These are phyloP conservation scores for Saprolegnia diclina DNA, from an alignment of 352 stramenopile species.

Conservation along the genomic window DNA sequence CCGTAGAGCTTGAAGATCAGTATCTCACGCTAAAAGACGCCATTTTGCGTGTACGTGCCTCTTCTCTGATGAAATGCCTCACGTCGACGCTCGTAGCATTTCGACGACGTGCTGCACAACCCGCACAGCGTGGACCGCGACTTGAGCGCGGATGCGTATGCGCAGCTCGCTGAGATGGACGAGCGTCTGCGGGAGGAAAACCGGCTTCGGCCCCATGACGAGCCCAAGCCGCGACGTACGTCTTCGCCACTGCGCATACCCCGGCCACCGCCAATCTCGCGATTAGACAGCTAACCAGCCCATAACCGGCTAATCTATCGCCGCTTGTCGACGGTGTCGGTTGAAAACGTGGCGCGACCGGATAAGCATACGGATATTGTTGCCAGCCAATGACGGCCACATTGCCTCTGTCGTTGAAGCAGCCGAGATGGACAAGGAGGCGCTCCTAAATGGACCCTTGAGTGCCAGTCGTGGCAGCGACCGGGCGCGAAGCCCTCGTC, in stretches of 20 bases:
- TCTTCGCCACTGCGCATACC: neutral
- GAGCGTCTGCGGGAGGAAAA: neutral
- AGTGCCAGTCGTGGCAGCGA: neutral
- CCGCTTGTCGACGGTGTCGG: too few species aligned
- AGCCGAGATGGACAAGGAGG: constrained; percentile 4
- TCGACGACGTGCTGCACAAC: neutral
- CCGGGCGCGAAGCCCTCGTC: neutral
- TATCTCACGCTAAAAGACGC: constrained; percentile 10
- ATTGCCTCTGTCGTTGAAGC: neutral
- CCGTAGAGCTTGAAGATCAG: constrained; percentile 18
- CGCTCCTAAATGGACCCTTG: neutral
- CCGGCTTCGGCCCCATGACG: neutral
- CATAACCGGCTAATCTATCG: neutral
- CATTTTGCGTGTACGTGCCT: constrained; percentile 12
- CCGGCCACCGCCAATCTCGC: neutral
- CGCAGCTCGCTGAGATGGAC: neutral
- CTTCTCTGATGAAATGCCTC: neutral
- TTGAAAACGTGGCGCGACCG: neutral
- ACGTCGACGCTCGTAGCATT: neutral
- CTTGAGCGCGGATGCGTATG: neutral
- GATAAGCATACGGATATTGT: neutral
- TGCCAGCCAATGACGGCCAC: neutral
- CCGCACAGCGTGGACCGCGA: neutral
- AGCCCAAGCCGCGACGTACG: neutral
- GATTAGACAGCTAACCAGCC: neutral